phyloP scores from a whole-genome alignment of 129 eudicot genomes.

The Ambrosia artemisiifolia region DNA sequence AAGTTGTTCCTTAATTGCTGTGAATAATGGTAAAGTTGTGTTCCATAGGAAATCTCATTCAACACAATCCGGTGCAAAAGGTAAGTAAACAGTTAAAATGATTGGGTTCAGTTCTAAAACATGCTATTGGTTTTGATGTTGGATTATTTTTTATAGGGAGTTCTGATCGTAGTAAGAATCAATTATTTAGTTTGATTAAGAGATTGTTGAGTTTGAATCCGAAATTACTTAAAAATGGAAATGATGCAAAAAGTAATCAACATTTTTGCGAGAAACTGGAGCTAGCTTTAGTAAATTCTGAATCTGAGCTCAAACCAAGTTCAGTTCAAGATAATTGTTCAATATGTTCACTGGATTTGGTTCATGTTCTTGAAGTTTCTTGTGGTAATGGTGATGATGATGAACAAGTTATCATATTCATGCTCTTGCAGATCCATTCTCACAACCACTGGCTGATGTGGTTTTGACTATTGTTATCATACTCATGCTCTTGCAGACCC shows the following conservation, averaged over 20 bases:
- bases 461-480: too few relatives aligned
- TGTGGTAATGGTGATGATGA: constrained; percentile 18
- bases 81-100: constrained; percentile 30
- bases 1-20: too few relatives aligned
- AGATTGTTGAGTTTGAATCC: constrained; percentile 52
- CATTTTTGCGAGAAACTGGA: constrained; percentile 23
- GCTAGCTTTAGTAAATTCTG: constrained; percentile 30
- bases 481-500: too few relatives aligned
- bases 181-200: constrained; percentile 56
- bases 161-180: constrained; percentile 46
- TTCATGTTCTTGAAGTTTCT: constrained; percentile 33
- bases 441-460: too few relatives aligned
- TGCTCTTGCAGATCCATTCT: too few relatives aligned
- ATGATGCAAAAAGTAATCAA: constrained; percentile 17
- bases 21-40: too few relatives aligned
- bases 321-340: constrained; percentile 41
- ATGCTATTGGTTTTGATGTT: constrained; percentile 3
- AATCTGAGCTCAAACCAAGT: constrained; percentile 22
- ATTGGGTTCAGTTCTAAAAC: neutral
- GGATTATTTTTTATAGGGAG: constrained; percentile 21
- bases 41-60: constrained; percentile 57
- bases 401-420: constrained; percentile 36
- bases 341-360: constrained; percentile 50
- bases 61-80: constrained; percentile 38
- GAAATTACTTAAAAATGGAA: constrained; percentile 38